Conservation (phyloP, 805 yeast species). For the Isabelozyma rhagii region DNA sequence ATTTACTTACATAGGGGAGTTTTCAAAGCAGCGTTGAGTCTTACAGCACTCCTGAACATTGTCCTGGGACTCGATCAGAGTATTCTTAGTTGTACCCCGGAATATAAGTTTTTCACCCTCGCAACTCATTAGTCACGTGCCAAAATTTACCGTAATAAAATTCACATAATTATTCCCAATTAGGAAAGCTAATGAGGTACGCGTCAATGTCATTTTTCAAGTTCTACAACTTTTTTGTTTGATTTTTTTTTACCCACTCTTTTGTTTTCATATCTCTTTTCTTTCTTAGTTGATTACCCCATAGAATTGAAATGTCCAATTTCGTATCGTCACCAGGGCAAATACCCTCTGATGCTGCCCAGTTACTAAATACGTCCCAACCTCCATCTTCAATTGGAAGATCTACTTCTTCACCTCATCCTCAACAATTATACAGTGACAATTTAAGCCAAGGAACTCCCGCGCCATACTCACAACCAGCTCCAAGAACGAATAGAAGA, state of each 20-base stretch:
- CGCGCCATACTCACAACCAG: slow-evolving; percentile 5
- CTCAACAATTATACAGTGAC: slow-evolving; percentile 25
- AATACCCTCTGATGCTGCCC: slow-evolving; percentile 43
- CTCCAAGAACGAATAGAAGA: slow-evolving; percentile 40
- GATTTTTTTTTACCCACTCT: background rate
- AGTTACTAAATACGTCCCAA: slow-evolving; percentile 37
- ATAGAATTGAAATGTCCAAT: slow-evolving; percentile 26
- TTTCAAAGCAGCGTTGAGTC: background rate
- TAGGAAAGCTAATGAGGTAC: slow-evolving; percentile 14
- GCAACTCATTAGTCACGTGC: background rate
- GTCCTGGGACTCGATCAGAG: too few relatives aligned
- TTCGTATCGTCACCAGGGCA: slow-evolving; percentile 44
- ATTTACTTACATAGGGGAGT: slow-evolving; percentile 2
- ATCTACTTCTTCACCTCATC: slow-evolving; percentile 28
- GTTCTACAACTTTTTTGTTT: background rate
- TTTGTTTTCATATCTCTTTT: background rate
- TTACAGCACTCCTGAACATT: background rate
- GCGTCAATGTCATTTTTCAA: slow-evolving; percentile 6
- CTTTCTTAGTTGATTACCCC: background rate
- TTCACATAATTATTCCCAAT: slow-evolving; percentile 11
- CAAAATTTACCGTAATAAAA: background rate
- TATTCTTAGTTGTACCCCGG: background rate
- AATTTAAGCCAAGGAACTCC: slow-evolving; percentile 10
- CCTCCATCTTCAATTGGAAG: slow-evolving; percentile 41
- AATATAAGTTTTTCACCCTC: background rate